These are phyloP conservation scores for Magnaporthales sp. DNA, from an alignment of 2,329 filamentous ascomycete species.

Conservation along the genomic window DNA sequence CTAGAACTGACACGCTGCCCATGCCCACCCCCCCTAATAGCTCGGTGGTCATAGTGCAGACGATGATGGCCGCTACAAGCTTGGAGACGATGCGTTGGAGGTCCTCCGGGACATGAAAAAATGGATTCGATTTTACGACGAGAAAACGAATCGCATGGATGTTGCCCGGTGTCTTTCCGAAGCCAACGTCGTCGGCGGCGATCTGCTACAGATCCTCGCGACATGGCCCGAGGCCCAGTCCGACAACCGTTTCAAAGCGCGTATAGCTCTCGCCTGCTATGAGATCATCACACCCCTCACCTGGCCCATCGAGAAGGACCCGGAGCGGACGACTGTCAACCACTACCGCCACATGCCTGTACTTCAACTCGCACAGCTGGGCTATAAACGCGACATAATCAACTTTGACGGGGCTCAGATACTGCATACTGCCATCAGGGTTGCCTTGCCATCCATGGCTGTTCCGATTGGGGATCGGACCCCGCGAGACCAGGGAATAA, in stretches of 20 bases:
- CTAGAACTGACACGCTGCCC: slow-evolving; percentile 11
- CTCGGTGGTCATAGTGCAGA: slow-evolving; percentile 76
- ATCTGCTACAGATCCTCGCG: slow-evolving; percentile 82
- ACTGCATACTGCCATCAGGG: slow-evolving; percentile 70
- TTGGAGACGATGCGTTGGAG: slow-evolving; percentile 88
- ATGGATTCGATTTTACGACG: slow-evolving; percentile 93
- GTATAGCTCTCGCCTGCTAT: slow-evolving; percentile 75
- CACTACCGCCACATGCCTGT: slow-evolving; percentile 89
- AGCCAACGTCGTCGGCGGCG: slow-evolving; percentile 82
- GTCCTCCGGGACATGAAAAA: slow-evolving; percentile 88
- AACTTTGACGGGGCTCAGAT: slow-evolving; percentile 72
- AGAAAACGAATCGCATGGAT: slow-evolving; percentile 88
- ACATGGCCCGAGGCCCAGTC: slow-evolving; percentile 67
- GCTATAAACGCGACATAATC: slow-evolving; percentile 82
- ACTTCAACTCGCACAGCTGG: slow-evolving; percentile 76
- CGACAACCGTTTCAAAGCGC: slow-evolving; percentile 66
- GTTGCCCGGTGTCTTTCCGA: slow-evolving; percentile 89
- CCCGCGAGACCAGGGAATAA: slow-evolving; percentile 78
- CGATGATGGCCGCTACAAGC: slow-evolving; percentile 73
- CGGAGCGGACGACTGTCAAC: slow-evolving; percentile 79
- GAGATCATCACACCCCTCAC: slow-evolving; percentile 89
- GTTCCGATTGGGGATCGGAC: slow-evolving; percentile 66
- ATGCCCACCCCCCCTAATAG: slow-evolving; percentile 34
- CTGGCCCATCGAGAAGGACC: slow-evolving; percentile 80
- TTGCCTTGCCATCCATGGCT: slow-evolving; percentile 80